Evolutionary conservation across 1,284 basidiomycete species (phyloP).

Genomic region (Polyporus tsugae): DNA sequence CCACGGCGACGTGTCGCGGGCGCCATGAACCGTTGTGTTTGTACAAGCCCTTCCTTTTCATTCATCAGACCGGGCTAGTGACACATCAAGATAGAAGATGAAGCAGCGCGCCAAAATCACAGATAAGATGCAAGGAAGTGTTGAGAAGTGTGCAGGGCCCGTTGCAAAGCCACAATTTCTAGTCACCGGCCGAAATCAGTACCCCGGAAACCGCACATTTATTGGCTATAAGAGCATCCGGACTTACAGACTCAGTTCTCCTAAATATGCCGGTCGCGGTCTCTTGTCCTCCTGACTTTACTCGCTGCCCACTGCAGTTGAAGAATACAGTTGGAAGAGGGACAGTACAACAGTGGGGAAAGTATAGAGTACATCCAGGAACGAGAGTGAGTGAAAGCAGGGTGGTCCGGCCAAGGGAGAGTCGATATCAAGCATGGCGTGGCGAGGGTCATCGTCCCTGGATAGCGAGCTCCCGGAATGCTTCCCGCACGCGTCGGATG

Average conservation of each 20-base stretch:
- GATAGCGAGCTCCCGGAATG: slow-evolving; percentile 44
- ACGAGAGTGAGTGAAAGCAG: background rate
- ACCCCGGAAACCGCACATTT: background rate
- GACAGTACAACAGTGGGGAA: background rate
- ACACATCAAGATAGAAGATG: too few species aligned
- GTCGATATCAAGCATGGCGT: background rate
- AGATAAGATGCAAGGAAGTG: background rate
- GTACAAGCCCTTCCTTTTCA: too few species aligned
- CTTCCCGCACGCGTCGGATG: slow-evolving; percentile 61
- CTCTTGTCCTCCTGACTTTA: background rate
- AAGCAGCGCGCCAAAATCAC: background rate
- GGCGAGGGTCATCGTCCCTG: slow-evolving; percentile 27
- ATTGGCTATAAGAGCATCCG: background rate
- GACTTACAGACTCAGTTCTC: background rate
- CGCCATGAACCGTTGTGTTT: too few species aligned
- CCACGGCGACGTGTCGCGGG: too few species aligned
- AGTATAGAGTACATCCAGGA: background rate
- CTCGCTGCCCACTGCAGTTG: background rate
- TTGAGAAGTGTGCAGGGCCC: background rate
- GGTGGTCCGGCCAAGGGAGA: background rate
- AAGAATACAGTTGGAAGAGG: background rate
- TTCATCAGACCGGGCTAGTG: too few species aligned
- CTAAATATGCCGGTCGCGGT: background rate
- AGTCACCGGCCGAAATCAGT: background rate
- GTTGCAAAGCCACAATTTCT: background rate